Percentiles rank a stretch among this genome's conserved stretches.
Evolutionary conservation across 495 filamentous ascomycete genomes (phyloP).

Genomic region (Podospora comata): DNA sequence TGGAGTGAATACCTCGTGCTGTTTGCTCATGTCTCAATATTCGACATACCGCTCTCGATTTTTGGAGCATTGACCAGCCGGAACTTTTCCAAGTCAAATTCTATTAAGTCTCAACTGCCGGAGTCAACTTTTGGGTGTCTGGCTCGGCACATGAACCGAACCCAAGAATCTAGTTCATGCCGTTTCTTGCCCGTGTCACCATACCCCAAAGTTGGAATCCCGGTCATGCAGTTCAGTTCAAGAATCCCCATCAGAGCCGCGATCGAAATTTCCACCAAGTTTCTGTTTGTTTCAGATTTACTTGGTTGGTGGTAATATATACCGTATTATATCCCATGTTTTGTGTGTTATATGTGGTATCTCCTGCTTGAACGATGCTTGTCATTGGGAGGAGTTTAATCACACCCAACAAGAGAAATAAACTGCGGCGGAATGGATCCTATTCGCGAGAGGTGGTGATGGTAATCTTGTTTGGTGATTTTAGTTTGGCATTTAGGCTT

Average conservation of each 20-base stretch:
- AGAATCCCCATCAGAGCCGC: not conserved
- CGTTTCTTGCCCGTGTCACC: not conserved
- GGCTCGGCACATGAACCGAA: not conserved
- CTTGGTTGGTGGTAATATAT: not conserved
- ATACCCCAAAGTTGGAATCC: not conserved
- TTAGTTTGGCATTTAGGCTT: not conserved
- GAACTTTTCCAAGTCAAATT: not conserved
- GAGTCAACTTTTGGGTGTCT: not conserved
- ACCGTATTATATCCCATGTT: not conserved
- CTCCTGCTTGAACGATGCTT: not conserved
- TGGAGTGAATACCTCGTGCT: constrained; percentile 40
- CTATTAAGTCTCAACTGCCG: not conserved
- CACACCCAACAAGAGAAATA: not conserved
- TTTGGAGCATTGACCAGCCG: not conserved
- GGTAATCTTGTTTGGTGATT: not conserved
- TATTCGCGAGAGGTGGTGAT: not conserved
- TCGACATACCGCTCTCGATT: not conserved
- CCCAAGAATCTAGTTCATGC: not conserved
- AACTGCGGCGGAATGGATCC: not conserved
- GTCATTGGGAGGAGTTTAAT: not conserved
- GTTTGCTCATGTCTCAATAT: not conserved
- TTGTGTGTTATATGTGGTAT: not conserved
- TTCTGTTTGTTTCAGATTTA: not conserved
- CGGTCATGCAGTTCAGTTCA: not conserved
- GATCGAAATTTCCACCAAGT: not conserved